phyloP scores from a whole-genome alignment of 306 rosid species.

The Quercus gilva region DNA sequence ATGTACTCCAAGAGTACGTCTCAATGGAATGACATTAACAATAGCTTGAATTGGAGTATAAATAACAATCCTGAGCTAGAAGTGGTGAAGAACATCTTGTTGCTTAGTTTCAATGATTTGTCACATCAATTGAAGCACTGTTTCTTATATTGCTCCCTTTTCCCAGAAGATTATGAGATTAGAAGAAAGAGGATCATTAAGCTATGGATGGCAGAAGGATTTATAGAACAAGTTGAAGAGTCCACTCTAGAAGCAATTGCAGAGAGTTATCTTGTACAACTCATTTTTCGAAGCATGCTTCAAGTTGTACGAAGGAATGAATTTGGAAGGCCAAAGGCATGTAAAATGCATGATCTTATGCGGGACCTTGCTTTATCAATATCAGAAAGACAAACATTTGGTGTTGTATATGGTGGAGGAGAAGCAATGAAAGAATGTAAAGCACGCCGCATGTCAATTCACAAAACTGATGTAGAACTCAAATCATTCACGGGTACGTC shows the following conservation, averaged over 20 bases:
- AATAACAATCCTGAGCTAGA: too few relatives aligned
- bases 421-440: too few relatives aligned
- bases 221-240: not conserved
- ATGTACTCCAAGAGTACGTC: too few relatives aligned
- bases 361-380: constrained; percentile 10
- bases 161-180: constrained; percentile 17
- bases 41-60: too few relatives aligned
- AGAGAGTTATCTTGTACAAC: not conserved
- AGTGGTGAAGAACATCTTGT: too few relatives aligned
- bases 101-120: not conserved
- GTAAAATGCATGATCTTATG: not conserved
- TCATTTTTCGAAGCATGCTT: too few relatives aligned
- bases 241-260: constrained; percentile 8
- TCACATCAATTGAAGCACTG: constrained; percentile 5
- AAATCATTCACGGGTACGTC: too few relatives aligned
- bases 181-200: not conserved
- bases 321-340: too few relatives aligned
- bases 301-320: too few relatives aligned
- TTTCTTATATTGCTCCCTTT: constrained; percentile 15
- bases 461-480: too few relatives aligned
- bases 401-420: not conserved
- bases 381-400: not conserved
- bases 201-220: constrained; percentile 27
- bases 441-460: too few relatives aligned
- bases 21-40: too few relatives aligned